Percentiles rank a stretch among this genome's conserved stretches.
These are phyloP conservation scores for Fusarium sp. DNA, from an alignment of 2,329 filamentous ascomycete genomes.

Conservation along the genomic window DNA sequence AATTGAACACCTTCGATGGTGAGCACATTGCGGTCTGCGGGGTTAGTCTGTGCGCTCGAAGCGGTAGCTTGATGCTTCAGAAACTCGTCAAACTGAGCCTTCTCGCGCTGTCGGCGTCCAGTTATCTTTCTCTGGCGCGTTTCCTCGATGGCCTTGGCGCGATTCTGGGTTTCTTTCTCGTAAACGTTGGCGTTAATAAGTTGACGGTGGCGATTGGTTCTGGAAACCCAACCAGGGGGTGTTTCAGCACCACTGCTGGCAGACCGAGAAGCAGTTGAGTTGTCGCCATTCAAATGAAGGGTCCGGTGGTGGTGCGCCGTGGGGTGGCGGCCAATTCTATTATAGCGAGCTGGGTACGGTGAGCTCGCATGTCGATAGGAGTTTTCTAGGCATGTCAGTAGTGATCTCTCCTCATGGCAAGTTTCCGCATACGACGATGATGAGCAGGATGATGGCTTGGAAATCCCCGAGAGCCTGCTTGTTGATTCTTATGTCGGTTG, in stretches of 20 bases:
- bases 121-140: conserved; percentile 66
- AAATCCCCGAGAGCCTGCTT: conserved; percentile 51
- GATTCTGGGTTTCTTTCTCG: conserved; percentile 74
- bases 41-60: conserved; percentile 32
- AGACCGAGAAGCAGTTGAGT: conserved; percentile 49
- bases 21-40: conserved; percentile 64
- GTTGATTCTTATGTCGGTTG: conserved; percentile 77
- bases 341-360: conserved; percentile 47
- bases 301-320: conserved; percentile 59
- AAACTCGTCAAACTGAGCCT: conserved; percentile 58
- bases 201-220: conserved; percentile 79
- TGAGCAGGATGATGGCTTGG: conserved; percentile 40
- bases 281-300: conserved; percentile 67
- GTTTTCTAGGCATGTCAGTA: conserved; percentile 42
- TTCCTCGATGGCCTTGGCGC: conserved; percentile 75
- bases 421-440: conserved; percentile 48
- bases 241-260: conserved; percentile 47
- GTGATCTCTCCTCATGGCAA: background rate
- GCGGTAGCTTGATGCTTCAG: conserved; percentile 42
- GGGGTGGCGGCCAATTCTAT: conserved; percentile 48
- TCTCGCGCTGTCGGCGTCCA: conserved; percentile 65
- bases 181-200: conserved; percentile 83
- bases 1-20: conserved; percentile 77
- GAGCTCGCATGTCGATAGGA: conserved; percentile 44
- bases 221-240: conserved; percentile 68